Conservation (phyloP, 2,329 filamentous ascomycete species). For the Aspergillus sergii region DNA sequence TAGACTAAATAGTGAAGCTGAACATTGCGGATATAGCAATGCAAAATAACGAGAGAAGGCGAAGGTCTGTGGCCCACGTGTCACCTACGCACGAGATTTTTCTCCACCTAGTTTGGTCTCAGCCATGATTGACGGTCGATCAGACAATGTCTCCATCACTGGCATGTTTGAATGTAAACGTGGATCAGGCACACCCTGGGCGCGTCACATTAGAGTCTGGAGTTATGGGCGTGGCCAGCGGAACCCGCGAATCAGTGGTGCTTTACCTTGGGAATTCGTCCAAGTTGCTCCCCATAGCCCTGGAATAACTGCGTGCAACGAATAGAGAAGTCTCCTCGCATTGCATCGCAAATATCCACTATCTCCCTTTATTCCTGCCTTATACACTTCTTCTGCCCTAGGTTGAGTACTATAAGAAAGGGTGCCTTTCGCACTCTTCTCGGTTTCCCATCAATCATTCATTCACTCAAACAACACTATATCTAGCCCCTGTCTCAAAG, state of each 20-base stretch:
- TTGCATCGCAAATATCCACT: not conserved
- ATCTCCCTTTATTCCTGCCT: not conserved
- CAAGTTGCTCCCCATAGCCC: not conserved
- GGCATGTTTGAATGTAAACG: not conserved
- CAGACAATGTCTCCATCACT: not conserved
- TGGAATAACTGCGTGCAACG: not conserved
- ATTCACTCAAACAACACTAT: not conserved
- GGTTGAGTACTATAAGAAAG: not conserved
- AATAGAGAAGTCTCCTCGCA: not conserved
- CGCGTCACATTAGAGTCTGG: not conserved
- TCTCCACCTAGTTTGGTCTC: not conserved
- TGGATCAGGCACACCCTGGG: not conserved
- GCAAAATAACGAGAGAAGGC: not conserved
- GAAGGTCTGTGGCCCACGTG: not conserved
- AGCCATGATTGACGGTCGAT: not conserved
- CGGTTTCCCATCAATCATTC: not conserved
- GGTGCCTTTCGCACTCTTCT: not conserved
- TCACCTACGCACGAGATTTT: not conserved
- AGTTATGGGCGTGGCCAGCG: not conserved
- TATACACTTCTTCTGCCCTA: not conserved
- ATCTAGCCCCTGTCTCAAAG: not conserved
- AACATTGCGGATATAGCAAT: not conserved
- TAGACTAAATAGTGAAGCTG: not conserved
- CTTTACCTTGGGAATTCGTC: not conserved
- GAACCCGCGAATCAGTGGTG: not conserved